Base-by-base conservation (phyloP, 306 rosid species). In the Vigna angularis region DNA sequence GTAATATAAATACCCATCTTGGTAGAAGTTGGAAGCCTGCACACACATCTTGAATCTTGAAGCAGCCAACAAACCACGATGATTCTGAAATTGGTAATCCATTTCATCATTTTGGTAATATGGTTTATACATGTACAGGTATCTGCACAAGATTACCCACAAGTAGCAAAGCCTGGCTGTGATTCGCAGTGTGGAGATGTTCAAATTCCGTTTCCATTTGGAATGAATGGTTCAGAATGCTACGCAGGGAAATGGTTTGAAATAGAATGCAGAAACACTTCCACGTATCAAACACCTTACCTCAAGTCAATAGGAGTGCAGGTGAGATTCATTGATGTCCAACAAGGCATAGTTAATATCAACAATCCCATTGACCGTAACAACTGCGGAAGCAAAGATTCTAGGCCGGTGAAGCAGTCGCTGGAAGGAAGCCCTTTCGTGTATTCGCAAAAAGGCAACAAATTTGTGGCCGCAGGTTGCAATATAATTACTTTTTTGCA, bases 141-240 rank as follows among this genome's bases (percentile, higher is more conserved):
- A 45, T 30, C 50, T 10, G 69, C 57, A 48, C 28, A 22, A 38
- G 0, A 7, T n/a, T 0, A 40, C 0, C 3, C 0, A 3, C 3
- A 17, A 1, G 48, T 34, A 16, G 75, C 84, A 17, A 75, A 55
- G 61, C 30, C 51, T 22, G 66, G 42, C 26, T 88, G 94, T 70
- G 4, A 24, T 38, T 7, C 53, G 0, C 6, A 1, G 0, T 90
- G 94, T 36, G 90, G 89, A 32, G 0, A 0, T 1, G 2, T 84
- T 18, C 0, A 4, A 0, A 80, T 90, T 55, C 72, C 88, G 4
- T 81, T 51, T 42, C 91, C 94, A 0, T 90, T 88, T 8, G 91
- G 90, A 34, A 80, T 88, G 50, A 73, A 72, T 0, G 26, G 34
- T 57, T 64, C 82, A 2, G 11, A 52, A 14, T 88, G 88, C 77